phyloP scores from a whole-genome alignment of 1,284 basidiomycete species.

The Heterobasidion parviporum region DNA sequence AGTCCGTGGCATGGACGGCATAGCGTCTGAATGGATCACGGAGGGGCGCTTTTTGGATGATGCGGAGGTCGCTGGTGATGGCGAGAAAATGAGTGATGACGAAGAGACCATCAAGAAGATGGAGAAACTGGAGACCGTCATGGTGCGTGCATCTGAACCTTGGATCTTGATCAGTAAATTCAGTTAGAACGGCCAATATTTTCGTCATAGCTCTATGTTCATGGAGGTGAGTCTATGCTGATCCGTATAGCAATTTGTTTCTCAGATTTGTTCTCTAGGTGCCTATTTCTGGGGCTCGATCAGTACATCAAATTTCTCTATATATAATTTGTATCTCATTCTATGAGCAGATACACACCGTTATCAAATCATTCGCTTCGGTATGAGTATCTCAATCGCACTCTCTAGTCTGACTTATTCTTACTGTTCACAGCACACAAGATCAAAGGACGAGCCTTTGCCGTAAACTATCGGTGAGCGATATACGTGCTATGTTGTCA shows the following conservation, averaged over 20 bases:
- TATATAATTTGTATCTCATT: not conserved
- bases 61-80: conserved; percentile 12
- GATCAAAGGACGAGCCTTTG: conserved; percentile 62
- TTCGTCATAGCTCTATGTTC: conserved; percentile 56
- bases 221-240: conserved; percentile 41
- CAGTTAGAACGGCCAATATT: no score
- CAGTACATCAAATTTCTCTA: conserved; percentile 28
- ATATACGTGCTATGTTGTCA: not conserved
- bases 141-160: conserved; percentile 30
- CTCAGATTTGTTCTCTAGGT: conserved; percentile 23
- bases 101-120: conserved; percentile 33
- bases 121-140: conserved; percentile 47
- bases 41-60: conserved; percentile 38
- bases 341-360: conserved; percentile 52
- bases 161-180: no score
- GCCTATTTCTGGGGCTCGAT: conserved; percentile 64
- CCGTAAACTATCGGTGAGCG: conserved; percentile 45
- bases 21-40: conserved; percentile 79
- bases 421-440: conserved; percentile 45
- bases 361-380: conserved; percentile 55
- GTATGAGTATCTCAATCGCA: conserved; percentile 21
- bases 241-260: not conserved
- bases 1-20: conserved; percentile 55
- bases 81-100: conserved; percentile 28
- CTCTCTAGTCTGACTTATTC: not conserved